Evolutionary conservation across 2,329 filamentous ascomycete species (phyloP).

Genomic region (Penicillium frequentans): DNA sequence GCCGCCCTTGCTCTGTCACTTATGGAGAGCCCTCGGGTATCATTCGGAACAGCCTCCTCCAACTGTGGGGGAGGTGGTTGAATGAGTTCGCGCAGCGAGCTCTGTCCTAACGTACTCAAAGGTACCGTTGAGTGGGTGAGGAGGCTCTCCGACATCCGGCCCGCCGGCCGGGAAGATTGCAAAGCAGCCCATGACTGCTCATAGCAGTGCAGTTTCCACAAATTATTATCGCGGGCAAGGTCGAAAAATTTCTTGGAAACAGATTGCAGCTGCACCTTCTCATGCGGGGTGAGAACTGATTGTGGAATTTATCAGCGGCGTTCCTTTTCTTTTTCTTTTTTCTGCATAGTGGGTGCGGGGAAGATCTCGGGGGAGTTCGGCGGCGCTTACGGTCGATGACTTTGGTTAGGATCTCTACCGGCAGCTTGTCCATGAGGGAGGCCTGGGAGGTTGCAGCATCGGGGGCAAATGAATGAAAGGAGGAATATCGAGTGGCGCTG

Average conservation of each 20-base stretch:
- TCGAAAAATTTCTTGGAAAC: constrained; percentile 66
- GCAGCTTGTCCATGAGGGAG: constrained; percentile 55
- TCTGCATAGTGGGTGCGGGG: constrained; percentile 22
- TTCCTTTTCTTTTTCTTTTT: neutral
- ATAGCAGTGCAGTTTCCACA: constrained; percentile 78
- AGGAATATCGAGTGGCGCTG: constrained; percentile 5
- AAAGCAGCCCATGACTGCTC: constrained; percentile 66
- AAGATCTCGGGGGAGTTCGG: constrained; percentile 20
- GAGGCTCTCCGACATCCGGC: constrained; percentile 47
- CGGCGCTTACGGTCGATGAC: constrained; percentile 59
- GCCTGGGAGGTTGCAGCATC: constrained; percentile 24
- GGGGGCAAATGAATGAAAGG: constrained; percentile 18
- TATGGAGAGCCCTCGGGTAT: constrained; percentile 17
- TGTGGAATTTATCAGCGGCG: constrained; percentile 21
- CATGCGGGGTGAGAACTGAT: constrained; percentile 61
- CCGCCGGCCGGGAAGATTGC: constrained; percentile 30
- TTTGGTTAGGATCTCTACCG: constrained; percentile 64
- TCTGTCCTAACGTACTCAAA: constrained; percentile 33
- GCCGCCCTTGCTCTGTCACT: constrained; percentile 33
- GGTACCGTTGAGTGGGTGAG: constrained; percentile 41
- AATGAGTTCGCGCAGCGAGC: constrained; percentile 35
- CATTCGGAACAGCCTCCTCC: neutral
- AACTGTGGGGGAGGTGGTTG: constrained; percentile 23
- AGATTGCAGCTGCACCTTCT: constrained; percentile 68
- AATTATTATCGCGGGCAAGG: constrained; percentile 69